A percentile compares a stretch with the other conserved stretches of the same genome.
These are phyloP conservation scores for Agroathelia rolfsii DNA, from an alignment of 1,284 basidiomycete genomes.

Conservation along the genomic window DNA sequence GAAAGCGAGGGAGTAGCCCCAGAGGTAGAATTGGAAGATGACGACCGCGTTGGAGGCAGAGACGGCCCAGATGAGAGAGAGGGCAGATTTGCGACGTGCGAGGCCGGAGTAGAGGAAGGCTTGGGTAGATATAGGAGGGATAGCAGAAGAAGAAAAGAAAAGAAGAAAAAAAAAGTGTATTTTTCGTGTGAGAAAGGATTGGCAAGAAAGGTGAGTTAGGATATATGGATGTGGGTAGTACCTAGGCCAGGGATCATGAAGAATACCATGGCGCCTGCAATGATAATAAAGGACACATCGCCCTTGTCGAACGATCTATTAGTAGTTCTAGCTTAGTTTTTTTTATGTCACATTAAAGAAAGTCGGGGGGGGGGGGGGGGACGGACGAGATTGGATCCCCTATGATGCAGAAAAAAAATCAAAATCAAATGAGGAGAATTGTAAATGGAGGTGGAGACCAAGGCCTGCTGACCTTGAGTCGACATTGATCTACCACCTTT, in stretches of 20 bases:
- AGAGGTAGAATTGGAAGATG: conserved; percentile 86
- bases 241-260: conserved; percentile 75
- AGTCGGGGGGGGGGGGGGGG: too few relatives aligned
- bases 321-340: too few relatives aligned
- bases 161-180: not conserved
- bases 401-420: too few relatives aligned
- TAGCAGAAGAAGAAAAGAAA: not conserved
- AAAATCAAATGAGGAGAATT: too few relatives aligned
- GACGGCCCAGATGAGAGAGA: conserved; percentile 63
- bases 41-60: conserved; percentile 67
- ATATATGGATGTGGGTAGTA: conserved; percentile 17
- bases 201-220: conserved; percentile 7
- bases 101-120: conserved; percentile 86
- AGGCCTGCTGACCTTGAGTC: too few relatives aligned
- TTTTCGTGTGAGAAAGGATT: conserved; percentile 5
- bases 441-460: too few relatives aligned
- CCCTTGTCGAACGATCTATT: conserved; percentile 63
- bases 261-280: conserved; percentile 72
- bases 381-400: too few relatives aligned
- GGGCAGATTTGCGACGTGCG: conserved; percentile 63
- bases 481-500: too few relatives aligned
- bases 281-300: conserved; percentile 69
- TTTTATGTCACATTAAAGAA: too few relatives aligned
- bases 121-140: too few relatives aligned
- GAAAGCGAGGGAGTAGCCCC: conserved; percentile 80